A percentile compares a stretch with the other conserved stretches of the same genome.
These are phyloP conservation scores for Tricholoma sp. DNA, from an alignment of 768 basidiomycete genomes.

Conservation along the genomic window DNA sequence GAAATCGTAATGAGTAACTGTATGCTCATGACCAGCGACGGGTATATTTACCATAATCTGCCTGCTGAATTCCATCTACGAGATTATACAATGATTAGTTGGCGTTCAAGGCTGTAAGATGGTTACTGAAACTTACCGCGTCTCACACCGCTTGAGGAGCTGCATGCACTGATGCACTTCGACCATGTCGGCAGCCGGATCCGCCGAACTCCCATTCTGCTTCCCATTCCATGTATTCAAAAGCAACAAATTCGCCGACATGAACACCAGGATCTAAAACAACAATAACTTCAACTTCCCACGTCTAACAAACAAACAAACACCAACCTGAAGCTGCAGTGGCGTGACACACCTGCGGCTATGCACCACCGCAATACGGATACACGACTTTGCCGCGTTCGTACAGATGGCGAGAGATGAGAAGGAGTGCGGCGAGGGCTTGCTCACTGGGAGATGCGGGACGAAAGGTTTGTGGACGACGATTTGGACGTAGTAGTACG, in stretches of 20 bases:
- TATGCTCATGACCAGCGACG: background rate
- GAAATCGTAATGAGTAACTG: constrained; percentile 18
- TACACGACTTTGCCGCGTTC: constrained; percentile 67
- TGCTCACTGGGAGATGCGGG: constrained; percentile 11
- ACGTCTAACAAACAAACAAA: background rate
- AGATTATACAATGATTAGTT: no score
- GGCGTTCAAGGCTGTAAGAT: background rate
- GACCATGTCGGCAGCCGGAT: constrained; percentile 39
- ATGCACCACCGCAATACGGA: constrained; percentile 59
- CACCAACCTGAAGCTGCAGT: constrained; percentile 27
- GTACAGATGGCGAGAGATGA: constrained; percentile 66
- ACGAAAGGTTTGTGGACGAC: constrained; percentile 71
- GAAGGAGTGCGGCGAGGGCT: constrained; percentile 35
- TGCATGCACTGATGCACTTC: constrained; percentile 65
- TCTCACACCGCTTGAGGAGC: constrained; percentile 38
- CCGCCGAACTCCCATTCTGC: constrained; percentile 30
- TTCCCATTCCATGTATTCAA: constrained; percentile 53
- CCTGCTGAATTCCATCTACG: constrained; percentile 39
- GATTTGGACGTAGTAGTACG: constrained; percentile 60
- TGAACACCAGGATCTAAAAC: constrained; percentile 28
- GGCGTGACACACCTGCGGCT: constrained; percentile 28
- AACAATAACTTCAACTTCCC: background rate
- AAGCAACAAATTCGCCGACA: constrained; percentile 45
- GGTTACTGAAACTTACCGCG: constrained; percentile 15
- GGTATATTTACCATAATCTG: constrained; percentile 33